phyloP scores from a whole-genome alignment of 2,329 filamentous ascomycete species.

The Phialemoniopsis sp. region DNA sequence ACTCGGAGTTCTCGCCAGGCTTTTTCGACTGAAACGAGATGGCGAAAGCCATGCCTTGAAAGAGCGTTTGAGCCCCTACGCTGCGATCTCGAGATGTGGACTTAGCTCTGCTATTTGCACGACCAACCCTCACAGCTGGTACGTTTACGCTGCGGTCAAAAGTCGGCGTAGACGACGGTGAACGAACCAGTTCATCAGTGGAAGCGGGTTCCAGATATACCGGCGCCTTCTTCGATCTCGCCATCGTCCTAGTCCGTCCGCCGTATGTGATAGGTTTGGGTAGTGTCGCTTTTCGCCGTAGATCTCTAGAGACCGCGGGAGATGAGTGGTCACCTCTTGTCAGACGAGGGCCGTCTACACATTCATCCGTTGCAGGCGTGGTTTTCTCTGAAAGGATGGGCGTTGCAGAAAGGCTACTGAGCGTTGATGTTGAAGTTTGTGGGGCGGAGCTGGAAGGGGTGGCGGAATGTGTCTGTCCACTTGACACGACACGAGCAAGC shows the following conservation, averaged over 20 bases:
- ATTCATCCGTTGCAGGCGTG: conserved; percentile 28
- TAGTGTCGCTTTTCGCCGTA: conserved; percentile 16
- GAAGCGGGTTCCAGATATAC: conserved; percentile 21
- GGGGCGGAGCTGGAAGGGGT: conserved; percentile 4
- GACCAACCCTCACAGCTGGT: conserved; percentile 14
- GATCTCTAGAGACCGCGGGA: conserved; percentile 22
- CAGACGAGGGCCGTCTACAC: conserved; percentile 3
- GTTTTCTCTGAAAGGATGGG: conserved; percentile 30
- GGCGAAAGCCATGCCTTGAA: conserved; percentile 82
- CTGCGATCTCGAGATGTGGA: conserved; percentile 3
- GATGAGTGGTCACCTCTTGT: conserved; percentile 17
- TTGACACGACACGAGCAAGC: background rate
- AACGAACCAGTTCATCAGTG: conserved; percentile 42
- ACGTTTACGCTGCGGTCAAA: conserved; percentile 30
- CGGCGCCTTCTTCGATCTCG: conserved; percentile 5
- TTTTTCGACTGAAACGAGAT: conserved; percentile 62
- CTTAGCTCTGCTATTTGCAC: conserved; percentile 7
- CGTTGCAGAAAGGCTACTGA: conserved; percentile 34
- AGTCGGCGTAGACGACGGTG: conserved; percentile 27
- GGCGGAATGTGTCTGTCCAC: background rate
- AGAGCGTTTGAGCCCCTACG: conserved; percentile 38
- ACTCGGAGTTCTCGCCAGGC: conserved; percentile 49
- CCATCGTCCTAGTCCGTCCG: conserved; percentile 16
- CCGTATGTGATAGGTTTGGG: conserved; percentile 12
- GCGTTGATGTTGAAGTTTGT: conserved; percentile 25